phyloP scores from a whole-genome alignment of 208 protist species.

The Leishmania tropica region DNA sequence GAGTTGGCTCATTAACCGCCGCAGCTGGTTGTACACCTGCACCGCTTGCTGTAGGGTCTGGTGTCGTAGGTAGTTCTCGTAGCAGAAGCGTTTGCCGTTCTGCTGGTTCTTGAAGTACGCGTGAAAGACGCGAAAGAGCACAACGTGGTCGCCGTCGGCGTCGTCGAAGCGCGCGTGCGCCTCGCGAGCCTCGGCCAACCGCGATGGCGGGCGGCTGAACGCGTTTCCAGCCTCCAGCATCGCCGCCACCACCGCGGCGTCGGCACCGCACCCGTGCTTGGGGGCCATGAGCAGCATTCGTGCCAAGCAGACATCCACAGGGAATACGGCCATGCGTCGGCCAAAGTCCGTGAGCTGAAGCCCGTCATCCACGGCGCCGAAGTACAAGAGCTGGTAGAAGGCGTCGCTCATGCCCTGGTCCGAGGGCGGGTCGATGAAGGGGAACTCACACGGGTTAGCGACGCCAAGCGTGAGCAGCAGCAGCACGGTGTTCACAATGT shows the following conservation, averaged over 20 bases:
- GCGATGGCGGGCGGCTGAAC: constrained; percentile 49
- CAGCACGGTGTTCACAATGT: constrained; percentile 95
- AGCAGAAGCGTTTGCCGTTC: constrained; percentile 61
- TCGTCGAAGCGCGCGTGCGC: constrained; percentile 50
- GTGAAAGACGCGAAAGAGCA: constrained; percentile 83
- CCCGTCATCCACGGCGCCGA: constrained; percentile 98
- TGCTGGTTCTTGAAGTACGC: constrained; percentile 45
- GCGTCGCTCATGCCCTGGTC: constrained; percentile 96
- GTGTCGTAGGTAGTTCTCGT: constrained; percentile 67
- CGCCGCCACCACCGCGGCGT: constrained; percentile 84
- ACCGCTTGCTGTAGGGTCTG: constrained; percentile 72
- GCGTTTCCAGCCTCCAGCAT: constrained; percentile 86
- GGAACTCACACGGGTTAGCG: constrained; percentile 95
- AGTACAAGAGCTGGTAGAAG: constrained; percentile 97
- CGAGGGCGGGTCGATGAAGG: constrained; percentile 98
- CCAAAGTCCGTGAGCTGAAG: constrained; percentile 76
- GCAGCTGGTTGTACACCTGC: constrained; percentile 79
- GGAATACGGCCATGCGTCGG: constrained; percentile 66
- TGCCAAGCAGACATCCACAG: constrained; percentile 91
- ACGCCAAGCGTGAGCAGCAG: constrained; percentile 97
- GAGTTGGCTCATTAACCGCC: constrained; percentile 54
- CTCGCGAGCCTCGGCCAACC: constrained; percentile 43
- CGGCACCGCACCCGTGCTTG: constrained; percentile 73
- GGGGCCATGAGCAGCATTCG: constrained; percentile 91
- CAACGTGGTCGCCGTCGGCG: constrained; percentile 82